Base-by-base conservation (phyloP, 768 basidiomycete species). In the Royoungia palumana region DNA sequence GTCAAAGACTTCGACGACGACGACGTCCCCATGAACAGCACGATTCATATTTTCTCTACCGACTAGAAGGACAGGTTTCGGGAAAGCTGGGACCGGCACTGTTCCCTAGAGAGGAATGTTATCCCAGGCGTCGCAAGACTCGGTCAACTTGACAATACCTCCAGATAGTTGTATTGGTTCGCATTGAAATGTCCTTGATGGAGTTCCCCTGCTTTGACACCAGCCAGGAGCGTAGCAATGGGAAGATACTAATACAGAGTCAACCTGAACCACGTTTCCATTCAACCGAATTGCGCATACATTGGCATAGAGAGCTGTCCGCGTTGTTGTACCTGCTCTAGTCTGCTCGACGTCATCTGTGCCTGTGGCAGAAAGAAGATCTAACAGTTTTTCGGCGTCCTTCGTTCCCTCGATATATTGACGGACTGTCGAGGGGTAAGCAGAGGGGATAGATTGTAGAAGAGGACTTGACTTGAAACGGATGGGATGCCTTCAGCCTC, bases 21-120 rank as follows among this genome's bases (percentile, higher is more conserved):
- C 94, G 12, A 95, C 70, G 59, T 99, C 96, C 2, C 96, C 94
- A 28, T 95, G 79, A 10, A 97, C 89, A 0, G 94, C 85, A 16
- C 96, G 83, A 64, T 99, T 99, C 89, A 97, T 96, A 53, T 92
- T 85, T 67, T 94, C 87, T 24, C 94, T 77, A 0, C 94, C 94
- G 25, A 90, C 77, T 5, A 99, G 74, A 2, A 98, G 75, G 9
- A 98, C 75, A 0, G 90, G 85, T 62, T 89, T 92, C 25, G 74
- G 71, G 57, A 88, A 87, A 0, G 76, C 78, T 1, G 84, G 81
- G 0, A 88, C 85, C 4, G 81, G 75, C 16, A 96, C 93, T 40
- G 77, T 88, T 7, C 94, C 95, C 87, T 92, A 57, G 1, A 22
- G 22, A 8, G 37, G n/a, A 12, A 21, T 34, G 38, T 51, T 16